Evolutionary conservation across 108 stramenopile species (phyloP), one percentile per base, ranked within the genome.

Genomic region (Seminavis robusta): DNA sequence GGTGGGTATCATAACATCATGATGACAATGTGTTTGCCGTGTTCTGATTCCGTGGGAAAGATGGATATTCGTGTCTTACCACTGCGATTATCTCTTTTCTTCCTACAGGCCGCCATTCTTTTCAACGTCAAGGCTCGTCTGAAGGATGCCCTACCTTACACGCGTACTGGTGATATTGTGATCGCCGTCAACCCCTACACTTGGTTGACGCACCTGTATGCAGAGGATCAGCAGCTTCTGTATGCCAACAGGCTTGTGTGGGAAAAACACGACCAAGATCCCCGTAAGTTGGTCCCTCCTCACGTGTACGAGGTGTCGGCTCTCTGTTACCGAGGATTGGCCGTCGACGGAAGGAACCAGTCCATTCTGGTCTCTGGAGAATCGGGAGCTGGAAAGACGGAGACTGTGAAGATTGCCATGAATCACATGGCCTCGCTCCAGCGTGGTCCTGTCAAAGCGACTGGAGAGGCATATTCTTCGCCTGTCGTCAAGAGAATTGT

Each of bases 351-450:
- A 3, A 63, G 41, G 45, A 71, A 88, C 58, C 94, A 94, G 62
- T 83, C 86, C 36, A 85, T 94, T 46, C 67, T 94, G 13, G 94
- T 95, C 0, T 79, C 74, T 23, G 95, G 95, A 32, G 95, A 95
- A 55, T 78, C 76, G n/a, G 95, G 95, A 23, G 95, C 95, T 23
- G 95, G 95, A 19, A 95, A 95, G 66, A 95, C 95, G 0, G 95
- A 95, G 74, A 92, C 90, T 7, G 92, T 93, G 55, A 95, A 95
- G 61, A 90, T 91, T 59, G 72, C 90, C 4, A 86, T 95, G 86
- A 76, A 83, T 28, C 83, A 90, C 71, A 56, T 95, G 25, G 89
- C 94, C 11, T 71, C 78, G 26, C 67, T 92, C 16, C 84, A 88
- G 57, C 21, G 48, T 49, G 66, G 66, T 7, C 38, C 50, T 19